Percentiles rank a stretch among this genome's conserved stretches.
Conservation (phyloP, 768 basidiomycete genomes). For the Amanita molliuscula region DNA sequence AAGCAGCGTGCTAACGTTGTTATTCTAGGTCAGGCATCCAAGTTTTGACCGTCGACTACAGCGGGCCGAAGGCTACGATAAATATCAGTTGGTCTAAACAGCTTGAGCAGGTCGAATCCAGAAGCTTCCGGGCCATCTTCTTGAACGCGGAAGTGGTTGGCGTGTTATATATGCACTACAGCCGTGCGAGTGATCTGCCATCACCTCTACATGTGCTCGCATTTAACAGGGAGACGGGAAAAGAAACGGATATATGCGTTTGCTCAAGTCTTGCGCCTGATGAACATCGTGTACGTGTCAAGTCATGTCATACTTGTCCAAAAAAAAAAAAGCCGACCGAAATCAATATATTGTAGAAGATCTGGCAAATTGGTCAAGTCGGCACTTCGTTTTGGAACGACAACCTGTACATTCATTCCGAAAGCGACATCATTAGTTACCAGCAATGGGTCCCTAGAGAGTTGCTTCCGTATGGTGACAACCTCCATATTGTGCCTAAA, state of each 20-base stretch:
- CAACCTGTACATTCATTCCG: conserved; percentile 5
- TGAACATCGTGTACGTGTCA: not conserved
- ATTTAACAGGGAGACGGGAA: conserved; percentile 12
- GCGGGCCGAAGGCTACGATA: not conserved
- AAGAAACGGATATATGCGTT: conserved; percentile 10
- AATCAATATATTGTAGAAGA: conserved; percentile 2
- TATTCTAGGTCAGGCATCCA: not conserved
- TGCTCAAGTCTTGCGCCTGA: not conserved
- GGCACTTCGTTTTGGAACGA: conserved; percentile 13
- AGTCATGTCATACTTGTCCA: not conserved
- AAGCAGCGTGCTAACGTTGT: not conserved
- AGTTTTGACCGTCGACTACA: conserved; percentile 5
- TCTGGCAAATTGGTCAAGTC: conserved; percentile 10
- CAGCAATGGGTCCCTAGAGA: conserved; percentile 4
- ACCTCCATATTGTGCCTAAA: not conserved
- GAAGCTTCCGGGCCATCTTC: conserved; percentile 17
- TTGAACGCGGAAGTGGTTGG: conserved; percentile 18
- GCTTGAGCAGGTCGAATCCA: not conserved
- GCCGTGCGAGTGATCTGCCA: not conserved
- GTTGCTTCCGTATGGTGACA: not conserved
- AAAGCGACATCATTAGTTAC: not conserved
- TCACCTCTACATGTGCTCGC: conserved; percentile 12
- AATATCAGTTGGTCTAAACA: not conserved
- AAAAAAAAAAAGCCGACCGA: too few species aligned
- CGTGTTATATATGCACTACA: conserved; percentile 11